Conservation (phyloP, 306 rosid species). For the Sesbania bispinosa region DNA sequence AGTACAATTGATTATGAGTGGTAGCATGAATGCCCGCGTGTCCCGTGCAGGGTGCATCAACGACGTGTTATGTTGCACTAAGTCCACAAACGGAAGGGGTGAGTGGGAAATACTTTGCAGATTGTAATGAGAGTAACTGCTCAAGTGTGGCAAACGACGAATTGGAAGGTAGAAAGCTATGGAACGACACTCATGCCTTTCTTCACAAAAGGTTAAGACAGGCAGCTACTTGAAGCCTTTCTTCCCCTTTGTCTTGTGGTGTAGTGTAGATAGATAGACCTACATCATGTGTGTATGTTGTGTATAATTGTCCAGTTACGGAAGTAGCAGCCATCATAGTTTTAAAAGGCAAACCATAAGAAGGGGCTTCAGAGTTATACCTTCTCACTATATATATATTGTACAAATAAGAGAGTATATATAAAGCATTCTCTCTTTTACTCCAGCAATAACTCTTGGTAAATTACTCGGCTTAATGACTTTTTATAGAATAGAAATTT, state of each 20-base stretch:
- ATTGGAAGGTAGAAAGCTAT: slow-evolving; percentile 63
- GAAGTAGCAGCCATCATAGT: not conserved
- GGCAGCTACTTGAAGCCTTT: slow-evolving; percentile 34
- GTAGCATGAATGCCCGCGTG: not conserved
- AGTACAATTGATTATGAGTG: too few relatives aligned
- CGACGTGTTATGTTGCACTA: slow-evolving; percentile 83
- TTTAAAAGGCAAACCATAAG: slow-evolving; percentile 5
- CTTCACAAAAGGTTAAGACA: slow-evolving; percentile 55
- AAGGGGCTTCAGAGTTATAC: slow-evolving; percentile 19
- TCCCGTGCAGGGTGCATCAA: slow-evolving; percentile 81
- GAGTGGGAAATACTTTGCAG: slow-evolving; percentile 79
- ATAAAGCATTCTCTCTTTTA: not conserved
- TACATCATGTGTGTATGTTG: slow-evolving; percentile 12
- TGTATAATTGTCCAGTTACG: slow-evolving; percentile 6
- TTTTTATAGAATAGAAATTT: too few relatives aligned
- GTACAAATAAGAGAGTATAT: slow-evolving; percentile 4
- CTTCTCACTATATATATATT: not conserved
- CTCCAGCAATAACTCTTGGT: too few relatives aligned
- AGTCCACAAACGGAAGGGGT: slow-evolving; percentile 63
- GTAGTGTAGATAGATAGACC: too few relatives aligned
- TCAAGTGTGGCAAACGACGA: slow-evolving; percentile 79
- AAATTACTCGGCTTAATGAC: too few relatives aligned
- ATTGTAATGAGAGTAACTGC: slow-evolving; percentile 76
- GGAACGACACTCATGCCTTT: slow-evolving; percentile 61
- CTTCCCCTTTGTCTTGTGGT: not conserved